Evolutionary conservation across 2,329 filamentous ascomycete species (phyloP), one percentile per base, ranked within the genome.

Genomic region (Pseudogymnoascus sp.): DNA sequence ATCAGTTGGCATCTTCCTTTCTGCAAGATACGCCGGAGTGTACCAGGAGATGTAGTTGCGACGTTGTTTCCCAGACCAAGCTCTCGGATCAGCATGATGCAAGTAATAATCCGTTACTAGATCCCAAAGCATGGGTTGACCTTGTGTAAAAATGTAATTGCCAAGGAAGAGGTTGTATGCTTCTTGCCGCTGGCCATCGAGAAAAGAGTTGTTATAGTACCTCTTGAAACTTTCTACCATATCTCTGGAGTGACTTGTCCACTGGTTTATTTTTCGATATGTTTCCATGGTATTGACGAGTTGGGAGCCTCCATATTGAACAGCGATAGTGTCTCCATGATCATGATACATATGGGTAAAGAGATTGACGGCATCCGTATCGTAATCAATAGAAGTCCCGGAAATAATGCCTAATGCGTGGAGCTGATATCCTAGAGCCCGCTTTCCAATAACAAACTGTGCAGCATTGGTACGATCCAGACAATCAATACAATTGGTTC

Each of bases 221-320:
- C 94, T 85, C 74, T 97, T 99, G 78, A 99, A 97, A 72, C 91
- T 96, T 75, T 99, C 94, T 20, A 99, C 92, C 93, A 99, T 97
- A 73, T 99, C 94, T 66, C 94, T 84, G 2, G 93, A 97, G 73
- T 96, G 91, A 68, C 91, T 96, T 22, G 91, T 96, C 94, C 94
- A 99, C 72, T 97, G 93, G 67, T 97, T 97, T 72, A 97, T 96
- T 75, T 97, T 97, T 62, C 94, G 89, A 73, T 99, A 99, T 4
- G 94, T 99, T 66, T 96, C 92, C 92, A 99, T 97, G 0, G 94
- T 99, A 72, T 99, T 99, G 68, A 99, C 94, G 0, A 99, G 82
- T 73, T 99, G 94, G 2, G 92, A 97, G 8, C 94, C 94, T 61
- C 94, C 94, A 68, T 99, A 99, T 72, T 99, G 94, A 60, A 97